Evolutionary conservation across 1,284 basidiomycete species (phyloP), one percentile per base, ranked within the genome.

Genomic region (Trametes polyzona): DNA sequence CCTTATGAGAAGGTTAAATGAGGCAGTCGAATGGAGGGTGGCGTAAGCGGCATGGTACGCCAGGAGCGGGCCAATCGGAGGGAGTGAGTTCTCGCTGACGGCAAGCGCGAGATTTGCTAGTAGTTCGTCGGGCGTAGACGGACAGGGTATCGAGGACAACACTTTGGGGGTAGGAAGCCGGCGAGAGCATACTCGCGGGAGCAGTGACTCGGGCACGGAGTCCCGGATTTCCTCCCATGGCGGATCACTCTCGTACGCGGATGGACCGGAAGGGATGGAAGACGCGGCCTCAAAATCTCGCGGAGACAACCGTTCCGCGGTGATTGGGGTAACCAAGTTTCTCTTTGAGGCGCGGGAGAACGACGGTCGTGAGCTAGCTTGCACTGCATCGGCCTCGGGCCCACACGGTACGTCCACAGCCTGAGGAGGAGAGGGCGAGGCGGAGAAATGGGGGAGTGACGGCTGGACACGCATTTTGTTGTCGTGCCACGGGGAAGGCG

Each of bases 51-150:
- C 58, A 52, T 68, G 65, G 43, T 65, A 66, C 5, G 48, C 44
- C 19, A 67, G 47, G 29, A 67, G 47, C 29, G 56, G 48, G 19
- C 59, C 47, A 12, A 63, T 39, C n/a, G 52, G 43, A 23, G 58
- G 36, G 27, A 48, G 55, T 8, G 61, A 59, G 1, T n/a, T 23
- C 14, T 37, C 41, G 4, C 71, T 72, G 23, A 77, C 61, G 46
- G 80, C 70, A 58, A 68, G 66, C 48, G 81, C 64, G 41, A 87
- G 71, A 64, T 83, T 83, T 40, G 71, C 70, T 66, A 76, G 77
- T 0, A 86, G 70, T 0, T 73, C 71, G 14, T 66, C 59, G 10
- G 42, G 23, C 29, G 61, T 60, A 36, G 52, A 27, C n/a, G 62
- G 52, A 24, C 44, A 32, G n/a, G 59, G 57, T 42, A 56, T 49